Conservation (phyloP, 2,329 filamentous ascomycete genomes). For the Penicillium griseofulvum region DNA sequence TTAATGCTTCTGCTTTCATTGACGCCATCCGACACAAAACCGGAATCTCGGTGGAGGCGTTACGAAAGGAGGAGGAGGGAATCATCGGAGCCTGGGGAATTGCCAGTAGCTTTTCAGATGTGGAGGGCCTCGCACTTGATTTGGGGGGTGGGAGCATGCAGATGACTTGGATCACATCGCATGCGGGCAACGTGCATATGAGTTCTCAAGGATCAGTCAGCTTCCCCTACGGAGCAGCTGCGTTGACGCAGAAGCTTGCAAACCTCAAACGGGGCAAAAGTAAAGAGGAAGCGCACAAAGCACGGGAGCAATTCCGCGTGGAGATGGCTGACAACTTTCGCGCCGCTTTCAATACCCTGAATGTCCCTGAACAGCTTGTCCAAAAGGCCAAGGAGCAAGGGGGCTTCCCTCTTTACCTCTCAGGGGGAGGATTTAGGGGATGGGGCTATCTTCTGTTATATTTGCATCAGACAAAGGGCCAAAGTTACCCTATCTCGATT, state of each 20-base stretch:
- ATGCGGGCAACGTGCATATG: constrained; percentile 50
- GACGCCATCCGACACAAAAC: constrained; percentile 60
- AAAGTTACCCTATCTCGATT: constrained; percentile 74
- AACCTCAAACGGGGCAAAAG: constrained; percentile 41
- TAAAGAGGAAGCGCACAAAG: constrained; percentile 43
- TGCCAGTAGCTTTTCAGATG: constrained; percentile 66
- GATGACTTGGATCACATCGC: constrained; percentile 63
- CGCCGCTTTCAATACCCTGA: constrained; percentile 57
- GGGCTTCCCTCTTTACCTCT: constrained; percentile 72
- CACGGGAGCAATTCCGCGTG: constrained; percentile 35
- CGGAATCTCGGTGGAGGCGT: constrained; percentile 66
- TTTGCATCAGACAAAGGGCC: constrained; percentile 59
- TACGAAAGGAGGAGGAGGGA: constrained; percentile 78
- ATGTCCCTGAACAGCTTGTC: constrained; percentile 55
- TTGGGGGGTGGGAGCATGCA: constrained; percentile 71
- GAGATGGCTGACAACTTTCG: constrained; percentile 57
- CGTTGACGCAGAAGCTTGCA: constrained; percentile 56
- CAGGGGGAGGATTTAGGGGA: constrained; percentile 82
- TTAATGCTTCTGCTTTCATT: constrained; percentile 70
- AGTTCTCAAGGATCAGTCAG: constrained; percentile 59
- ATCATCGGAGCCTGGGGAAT: constrained; percentile 79
- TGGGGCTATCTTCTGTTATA: constrained; percentile 86
- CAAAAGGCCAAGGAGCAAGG: constrained; percentile 44
- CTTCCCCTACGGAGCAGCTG: constrained; percentile 67
- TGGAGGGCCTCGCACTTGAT: constrained; percentile 78